Conservation (phyloP, 2,329 filamentous ascomycete species). For the Colletotrichum sp. region DNA sequence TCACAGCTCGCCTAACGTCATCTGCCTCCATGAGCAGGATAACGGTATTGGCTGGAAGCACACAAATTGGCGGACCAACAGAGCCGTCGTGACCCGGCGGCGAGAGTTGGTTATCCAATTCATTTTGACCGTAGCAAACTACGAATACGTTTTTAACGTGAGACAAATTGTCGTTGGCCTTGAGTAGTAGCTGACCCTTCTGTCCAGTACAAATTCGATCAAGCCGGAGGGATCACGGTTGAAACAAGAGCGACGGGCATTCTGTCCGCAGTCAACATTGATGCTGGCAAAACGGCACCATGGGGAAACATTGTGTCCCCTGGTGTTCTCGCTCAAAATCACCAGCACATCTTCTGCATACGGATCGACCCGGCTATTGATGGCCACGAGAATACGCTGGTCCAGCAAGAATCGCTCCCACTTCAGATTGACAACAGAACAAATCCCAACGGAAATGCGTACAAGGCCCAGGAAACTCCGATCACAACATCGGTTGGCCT, state of each 20-base stretch:
- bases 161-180: background rate
- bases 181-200: background rate
- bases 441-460: conserved; percentile 54
- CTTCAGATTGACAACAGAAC: conserved; percentile 31
- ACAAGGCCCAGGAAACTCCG: conserved; percentile 44
- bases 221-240: conserved; percentile 62
- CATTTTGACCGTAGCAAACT: conserved; percentile 58
- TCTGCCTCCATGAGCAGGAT: conserved; percentile 73
- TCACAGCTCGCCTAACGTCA: conserved; percentile 56
- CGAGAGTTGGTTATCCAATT: background rate
- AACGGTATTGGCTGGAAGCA: conserved; percentile 74
- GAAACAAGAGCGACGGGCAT: conserved; percentile 71
- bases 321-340: conserved; percentile 58
- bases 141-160: conserved; percentile 67
- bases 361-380: conserved; percentile 60
- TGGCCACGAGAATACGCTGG: conserved; percentile 53
- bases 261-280: conserved; percentile 44
- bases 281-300: conserved; percentile 42
- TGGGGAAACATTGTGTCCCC: conserved; percentile 58
- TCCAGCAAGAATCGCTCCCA: background rate
- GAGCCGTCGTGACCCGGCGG: conserved; percentile 57
- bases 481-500: conserved; percentile 43
- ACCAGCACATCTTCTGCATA: conserved; percentile 59
- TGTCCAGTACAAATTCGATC: conserved; percentile 60
- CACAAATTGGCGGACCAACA: conserved; percentile 67